These are phyloP conservation scores for Syzygium oleosum DNA, from an alignment of 345 rosid genomes.

Conservation along the genomic window DNA sequence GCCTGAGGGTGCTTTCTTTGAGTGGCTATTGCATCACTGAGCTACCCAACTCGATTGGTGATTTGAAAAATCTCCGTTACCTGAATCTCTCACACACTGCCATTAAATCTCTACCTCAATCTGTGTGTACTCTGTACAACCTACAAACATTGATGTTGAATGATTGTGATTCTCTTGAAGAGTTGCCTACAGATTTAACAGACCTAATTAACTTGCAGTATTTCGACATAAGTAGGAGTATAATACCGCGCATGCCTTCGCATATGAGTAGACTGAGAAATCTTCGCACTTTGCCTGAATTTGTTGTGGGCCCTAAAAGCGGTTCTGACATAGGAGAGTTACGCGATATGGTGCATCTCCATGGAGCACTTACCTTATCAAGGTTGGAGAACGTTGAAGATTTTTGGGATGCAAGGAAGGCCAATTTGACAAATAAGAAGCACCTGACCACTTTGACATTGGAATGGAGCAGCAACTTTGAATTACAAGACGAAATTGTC, in stretches of 20 bases:
- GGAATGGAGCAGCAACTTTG: conserved; percentile 20
- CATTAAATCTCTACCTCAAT: conserved; percentile 8
- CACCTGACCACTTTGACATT: conserved; percentile 17
- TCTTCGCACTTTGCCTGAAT: conserved; percentile 9
- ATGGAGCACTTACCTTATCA: conserved; percentile 6
- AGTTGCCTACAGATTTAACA: conserved; percentile 7
- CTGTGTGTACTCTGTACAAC: conserved; percentile 3
- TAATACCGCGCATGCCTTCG: conserved; percentile 10
- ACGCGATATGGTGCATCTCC: conserved; percentile 7
- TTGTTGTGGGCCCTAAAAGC: conserved; percentile 9
- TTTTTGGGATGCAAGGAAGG: conserved; percentile 5
- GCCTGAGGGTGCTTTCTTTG: conserved; percentile 13
- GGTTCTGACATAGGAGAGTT: conserved; percentile 5
- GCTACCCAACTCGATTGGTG: conserved; percentile 6
- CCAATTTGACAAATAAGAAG: conserved; percentile 14
- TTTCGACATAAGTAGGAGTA: conserved; percentile 10
- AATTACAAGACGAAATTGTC: conserved; percentile 4
- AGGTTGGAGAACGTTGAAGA: conserved; percentile 10
- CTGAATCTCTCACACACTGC: conserved; percentile 8
- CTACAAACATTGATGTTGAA: conserved; percentile 15
- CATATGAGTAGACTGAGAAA: conserved; percentile 4
- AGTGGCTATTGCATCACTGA: conserved; percentile 5
- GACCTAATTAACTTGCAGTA: conserved; percentile 10
- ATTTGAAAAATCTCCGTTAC: conserved; percentile 9
- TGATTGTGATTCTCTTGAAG: conserved; percentile 2